These are phyloP conservation scores for Zygotorulaspora chibaensis DNA, from an alignment of 805 yeast species.

Conservation along the genomic window DNA sequence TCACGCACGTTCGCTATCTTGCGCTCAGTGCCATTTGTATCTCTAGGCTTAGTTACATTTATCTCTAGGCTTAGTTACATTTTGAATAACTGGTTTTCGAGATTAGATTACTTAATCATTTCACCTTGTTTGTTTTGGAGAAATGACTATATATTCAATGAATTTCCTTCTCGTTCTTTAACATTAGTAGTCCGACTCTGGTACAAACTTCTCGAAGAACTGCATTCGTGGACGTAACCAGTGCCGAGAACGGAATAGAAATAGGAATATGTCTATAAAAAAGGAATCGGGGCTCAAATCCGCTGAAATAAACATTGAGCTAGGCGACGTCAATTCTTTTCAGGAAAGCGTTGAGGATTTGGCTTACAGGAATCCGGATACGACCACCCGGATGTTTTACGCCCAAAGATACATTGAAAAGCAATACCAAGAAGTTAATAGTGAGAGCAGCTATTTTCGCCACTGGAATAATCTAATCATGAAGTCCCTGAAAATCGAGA, in stretches of 20 bases:
- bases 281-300: background rate
- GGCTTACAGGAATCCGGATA: constrained; percentile 1
- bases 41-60: too few species aligned
- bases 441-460: constrained; percentile 1
- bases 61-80: too few species aligned
- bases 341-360: constrained; percentile 1
- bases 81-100: too few species aligned
- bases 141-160: too few species aligned
- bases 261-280: background rate
- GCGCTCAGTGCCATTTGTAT: too few species aligned
- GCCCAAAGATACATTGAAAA: constrained; percentile 6
- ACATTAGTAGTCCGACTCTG: too few species aligned
- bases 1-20: too few species aligned
- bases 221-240: background rate
- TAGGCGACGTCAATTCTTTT: background rate
- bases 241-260: background rate
- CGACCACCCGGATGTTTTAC: constrained; percentile 1
- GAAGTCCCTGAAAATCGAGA: constrained; percentile 1
- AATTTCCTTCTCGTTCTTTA: too few species aligned
- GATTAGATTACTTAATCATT: too few species aligned
- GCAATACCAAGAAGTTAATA: constrained; percentile 4
- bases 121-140: too few species aligned
- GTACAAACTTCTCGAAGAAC: background rate
- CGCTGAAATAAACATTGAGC: background rate
- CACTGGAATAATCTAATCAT: constrained; percentile 2